Evolutionary conservation across 148 eudicot species (phyloP).

Genomic region (Rhododendron henanense): DNA sequence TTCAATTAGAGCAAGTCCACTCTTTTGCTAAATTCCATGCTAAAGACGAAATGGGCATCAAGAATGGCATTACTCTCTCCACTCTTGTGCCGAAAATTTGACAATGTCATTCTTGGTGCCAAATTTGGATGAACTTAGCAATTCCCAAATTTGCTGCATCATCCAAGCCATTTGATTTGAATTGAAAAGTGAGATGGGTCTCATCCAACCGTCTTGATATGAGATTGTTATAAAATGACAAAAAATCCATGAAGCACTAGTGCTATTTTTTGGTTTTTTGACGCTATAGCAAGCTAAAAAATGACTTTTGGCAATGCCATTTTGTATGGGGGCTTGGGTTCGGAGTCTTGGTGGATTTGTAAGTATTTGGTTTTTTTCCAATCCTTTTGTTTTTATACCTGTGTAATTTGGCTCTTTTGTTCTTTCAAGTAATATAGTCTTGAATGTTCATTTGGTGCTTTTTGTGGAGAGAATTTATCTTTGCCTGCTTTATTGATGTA

Average conservation of each 20-base stretch:
- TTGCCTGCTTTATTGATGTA: neutral
- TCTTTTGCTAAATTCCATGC: neutral
- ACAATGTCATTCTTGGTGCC: neutral
- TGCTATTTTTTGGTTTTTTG: neutral
- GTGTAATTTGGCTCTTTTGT: neutral
- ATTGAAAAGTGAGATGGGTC: neutral
- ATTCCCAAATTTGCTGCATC: neutral
- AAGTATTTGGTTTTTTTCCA: neutral
- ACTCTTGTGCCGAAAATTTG: neutral
- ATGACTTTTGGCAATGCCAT: neutral
- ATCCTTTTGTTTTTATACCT: neutral
- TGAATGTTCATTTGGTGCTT: neutral
- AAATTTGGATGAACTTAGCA: neutral
- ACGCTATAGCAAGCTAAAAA: neutral
- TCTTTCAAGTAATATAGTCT: neutral
- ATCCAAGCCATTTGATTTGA: neutral
- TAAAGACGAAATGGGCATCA: neutral
- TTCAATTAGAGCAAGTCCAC: neutral
- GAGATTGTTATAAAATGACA: neutral
- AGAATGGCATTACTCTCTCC: neutral
- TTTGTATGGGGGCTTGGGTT: neutral
- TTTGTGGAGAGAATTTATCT: neutral
- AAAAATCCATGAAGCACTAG: neutral
- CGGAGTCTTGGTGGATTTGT: neutral
- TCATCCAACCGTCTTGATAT: neutral